Percentiles rank a stretch among this genome's conserved stretches.
Evolutionary conservation across 352 stramenopile species (phyloP).

Genomic region (Globisporangium megalacanthum): DNA sequence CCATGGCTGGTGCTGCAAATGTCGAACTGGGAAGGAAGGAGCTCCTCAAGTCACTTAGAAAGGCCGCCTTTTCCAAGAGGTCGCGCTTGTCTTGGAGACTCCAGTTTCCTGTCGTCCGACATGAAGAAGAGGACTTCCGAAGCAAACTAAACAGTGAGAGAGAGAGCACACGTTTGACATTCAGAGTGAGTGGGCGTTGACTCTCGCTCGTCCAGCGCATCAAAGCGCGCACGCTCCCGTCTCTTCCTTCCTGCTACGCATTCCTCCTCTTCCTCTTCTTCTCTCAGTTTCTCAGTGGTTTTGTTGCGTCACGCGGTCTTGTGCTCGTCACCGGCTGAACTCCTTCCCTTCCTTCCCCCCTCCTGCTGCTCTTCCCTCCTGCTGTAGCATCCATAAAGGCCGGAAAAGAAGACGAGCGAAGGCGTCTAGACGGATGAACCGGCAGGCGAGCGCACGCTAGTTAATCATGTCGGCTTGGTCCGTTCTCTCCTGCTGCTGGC

Average conservation of each 20-base stretch:
- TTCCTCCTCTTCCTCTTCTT: no score
- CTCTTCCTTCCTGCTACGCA: conserved; percentile 2
- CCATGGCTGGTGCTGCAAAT: conserved; percentile 23
- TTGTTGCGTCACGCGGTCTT: no score
- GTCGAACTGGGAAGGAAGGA: not conserved
- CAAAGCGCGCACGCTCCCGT: not conserved
- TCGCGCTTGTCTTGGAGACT: not conserved
- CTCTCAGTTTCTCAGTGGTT: no score
- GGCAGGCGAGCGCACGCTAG: not conserved
- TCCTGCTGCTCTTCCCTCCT: no score
- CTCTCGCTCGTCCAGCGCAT: not conserved
- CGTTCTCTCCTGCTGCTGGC: not conserved
- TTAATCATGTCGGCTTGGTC: not conserved
- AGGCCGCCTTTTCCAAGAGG: conserved; percentile 1
- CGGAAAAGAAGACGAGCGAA: no score
- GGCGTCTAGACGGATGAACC: no score
- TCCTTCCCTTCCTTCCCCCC: no score
- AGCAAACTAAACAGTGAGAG: not conserved
- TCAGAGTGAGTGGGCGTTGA: not conserved
- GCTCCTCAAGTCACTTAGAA: no score
- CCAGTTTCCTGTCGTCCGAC: not conserved
- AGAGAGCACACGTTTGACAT: conserved; percentile 2
- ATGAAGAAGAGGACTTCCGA: not conserved
- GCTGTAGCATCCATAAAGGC: no score
- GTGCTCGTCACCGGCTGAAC: no score